Base-by-base conservation (phyloP, 1,139 yeast species). In the Lodderomyces elongisporus region DNA sequence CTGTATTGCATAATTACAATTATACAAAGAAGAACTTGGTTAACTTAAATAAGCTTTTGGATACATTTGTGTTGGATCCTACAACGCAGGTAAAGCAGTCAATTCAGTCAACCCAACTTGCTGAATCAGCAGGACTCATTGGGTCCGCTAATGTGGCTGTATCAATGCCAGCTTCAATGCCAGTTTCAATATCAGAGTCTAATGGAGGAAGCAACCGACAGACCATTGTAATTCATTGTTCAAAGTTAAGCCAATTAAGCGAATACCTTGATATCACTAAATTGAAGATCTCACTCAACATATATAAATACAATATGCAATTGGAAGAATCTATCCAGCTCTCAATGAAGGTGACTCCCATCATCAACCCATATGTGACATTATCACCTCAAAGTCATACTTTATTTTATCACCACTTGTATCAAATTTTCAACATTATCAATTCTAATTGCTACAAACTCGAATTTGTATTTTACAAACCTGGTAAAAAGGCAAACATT, bases 211-310 rank as follows among this genome's bases (percentile, higher is more conserved):
- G 10, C 9, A 10, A 18, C 10, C 15, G n/a, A 14, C 41, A 38
- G 22, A 39, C 39, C 8, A 23, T 32, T 17, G 43, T 43, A 6
- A 39, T 50, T 7, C 52, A 47, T 34, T 75, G 85, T 41, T 65
- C 69, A 7, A 70, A 74, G 33, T 57, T 91, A 20, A 66, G 83
- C 9, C 79, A 74, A 27, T 64, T 91, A 38, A 76, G 89, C 4
- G 66, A 69, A 31, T 59, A 70, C 42, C 62, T 88, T 14, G 96
- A 88, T 54, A 75, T 91, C 33, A 81, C 93, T 4, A 70, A 70
- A 37, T 60, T 91, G 35, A 80, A 89, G 45, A 80, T 91, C 31
- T 83, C 93, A 1, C 69, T 88, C 25, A 75, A 77, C 32, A 84
- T 87, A 3, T 88, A 85, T 55, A 51, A 66, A 48, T 56, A 66